These are phyloP conservation scores for Cyberlindnera saturnus DNA, from an alignment of 805 yeast species.

Conservation along the genomic window DNA sequence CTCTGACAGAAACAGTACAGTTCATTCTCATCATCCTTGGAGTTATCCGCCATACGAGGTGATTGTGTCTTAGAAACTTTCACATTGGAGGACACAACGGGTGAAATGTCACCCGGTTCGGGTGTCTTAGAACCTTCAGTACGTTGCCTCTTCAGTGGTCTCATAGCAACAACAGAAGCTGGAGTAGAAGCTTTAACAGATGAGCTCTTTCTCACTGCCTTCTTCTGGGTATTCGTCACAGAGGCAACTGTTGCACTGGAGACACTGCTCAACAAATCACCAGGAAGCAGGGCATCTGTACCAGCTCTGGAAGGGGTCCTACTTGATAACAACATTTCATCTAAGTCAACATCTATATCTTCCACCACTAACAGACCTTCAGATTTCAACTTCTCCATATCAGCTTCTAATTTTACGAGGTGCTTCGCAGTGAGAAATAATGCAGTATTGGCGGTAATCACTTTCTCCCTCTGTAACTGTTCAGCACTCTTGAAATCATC, in stretches of 20 bases:
- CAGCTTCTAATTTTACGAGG: constrained; percentile 63
- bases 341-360: constrained; percentile 28
- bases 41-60: constrained; percentile 12
- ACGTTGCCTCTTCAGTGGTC: constrained; percentile 19
- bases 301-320: constrained; percentile 25
- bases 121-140: constrained; percentile 16
- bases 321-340: constrained; percentile 30
- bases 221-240: constrained; percentile 7
- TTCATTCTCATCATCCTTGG: constrained; percentile 57
- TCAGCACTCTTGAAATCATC: constrained; percentile 59
- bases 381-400: constrained; percentile 65
- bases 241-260: not conserved
- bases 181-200: constrained; percentile 7
- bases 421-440: constrained; percentile 73
- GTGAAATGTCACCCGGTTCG: constrained; percentile 7
- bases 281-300: constrained; percentile 10
- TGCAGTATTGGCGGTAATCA: constrained; percentile 76
- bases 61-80: not conserved
- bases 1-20: constrained; percentile 89
- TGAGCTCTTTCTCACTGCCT: not conserved
- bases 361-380: constrained; percentile 70
- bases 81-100: not conserved
- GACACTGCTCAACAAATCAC: not conserved
- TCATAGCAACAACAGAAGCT: constrained; percentile 6
- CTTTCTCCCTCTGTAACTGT: constrained; percentile 70